Evolutionary conservation across 2,329 filamentous ascomycete genomes (phyloP), one percentile per base, ranked within the genome.

Genomic region (Aspergillus bombycis): DNA sequence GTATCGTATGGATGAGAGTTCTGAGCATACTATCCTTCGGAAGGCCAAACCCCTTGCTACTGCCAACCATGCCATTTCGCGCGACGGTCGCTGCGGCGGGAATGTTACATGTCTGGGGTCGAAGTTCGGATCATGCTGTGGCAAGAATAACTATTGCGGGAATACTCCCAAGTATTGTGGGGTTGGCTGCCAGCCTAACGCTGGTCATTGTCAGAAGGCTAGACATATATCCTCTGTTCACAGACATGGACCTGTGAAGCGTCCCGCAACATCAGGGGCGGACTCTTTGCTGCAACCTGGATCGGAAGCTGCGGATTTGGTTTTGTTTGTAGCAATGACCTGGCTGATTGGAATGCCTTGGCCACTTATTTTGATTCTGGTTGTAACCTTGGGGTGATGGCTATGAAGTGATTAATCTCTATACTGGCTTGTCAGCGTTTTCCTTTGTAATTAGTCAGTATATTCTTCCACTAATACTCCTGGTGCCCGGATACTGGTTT

Each of bases 1-100:
- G 78, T 81, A 81, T 63, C 79, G 79, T 60, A 74, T 73, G 64
- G 80, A 80, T 23, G 54, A 63, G 32, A 60, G 54, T 21, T 57
- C 58, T 19, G 58, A 62, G 60, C 71, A 69, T 14, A 68, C 69
- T 67, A 66, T 63, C 53, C 64, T 52, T 43, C 48, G 66, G 41
- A 67, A 65, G 45, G 57, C 67, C 36, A 66, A 70, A 30, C 64
- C 41, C 14, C 26, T 45, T 3, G 26, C 16, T n/a, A 19, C 46
- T 19, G 16, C 4, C 26, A 28, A 52, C 4, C 7, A 26, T 26
- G 26, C 54, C 11, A 52, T 75, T 28, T 76, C 76, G 7, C 60
- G 62, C 26, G 74, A 79, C 56, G 77, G 76, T 12, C 76, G 68
- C n/a, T 79, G 76, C 54, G 76, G 75, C 7, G 62, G 63, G 2